Evolutionary conservation across 495 filamentous ascomycete genomes (phyloP).

Genomic region (Hypomontagnella monticulosa): DNA sequence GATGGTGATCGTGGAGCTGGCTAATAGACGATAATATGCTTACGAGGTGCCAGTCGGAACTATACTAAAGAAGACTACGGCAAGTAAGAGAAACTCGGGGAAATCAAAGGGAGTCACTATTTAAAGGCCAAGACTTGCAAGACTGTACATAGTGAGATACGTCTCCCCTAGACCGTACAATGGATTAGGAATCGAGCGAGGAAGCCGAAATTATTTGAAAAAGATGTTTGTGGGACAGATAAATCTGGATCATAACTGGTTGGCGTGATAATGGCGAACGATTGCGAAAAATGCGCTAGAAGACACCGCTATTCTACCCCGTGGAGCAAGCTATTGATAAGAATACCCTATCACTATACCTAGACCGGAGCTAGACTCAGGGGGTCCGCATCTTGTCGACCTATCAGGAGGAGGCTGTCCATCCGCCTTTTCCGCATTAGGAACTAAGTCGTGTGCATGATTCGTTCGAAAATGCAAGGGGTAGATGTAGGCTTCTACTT

Average conservation of each 20-base stretch:
- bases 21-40: constrained; percentile 21
- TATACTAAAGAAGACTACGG: constrained; percentile 6
- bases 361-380: constrained; percentile 9
- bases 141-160: not conserved
- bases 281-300: constrained; percentile 41
- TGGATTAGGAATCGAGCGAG: constrained; percentile 2
- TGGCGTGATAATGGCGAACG: constrained; percentile 40
- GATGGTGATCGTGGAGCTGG: constrained; percentile 40
- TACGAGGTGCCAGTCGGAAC: constrained; percentile 26
- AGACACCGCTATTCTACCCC: constrained; percentile 33
- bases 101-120: not conserved
- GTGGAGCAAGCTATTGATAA: constrained; percentile 40
- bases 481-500: not conserved
- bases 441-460: constrained; percentile 32
- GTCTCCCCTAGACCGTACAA: not conserved
- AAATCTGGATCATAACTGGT: constrained; percentile 35
- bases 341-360: constrained; percentile 30
- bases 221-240: constrained; percentile 22
- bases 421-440: constrained; percentile 27
- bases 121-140: constrained; percentile 25
- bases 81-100: not conserved
- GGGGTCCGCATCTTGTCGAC: constrained; percentile 1
- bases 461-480: constrained; percentile 36
- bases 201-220: constrained; percentile 1
- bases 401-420: constrained; percentile 12